These are phyloP conservation scores for Aspergillus panamensis DNA, from an alignment of 495 filamentous ascomycete species.

Conservation along the genomic window DNA sequence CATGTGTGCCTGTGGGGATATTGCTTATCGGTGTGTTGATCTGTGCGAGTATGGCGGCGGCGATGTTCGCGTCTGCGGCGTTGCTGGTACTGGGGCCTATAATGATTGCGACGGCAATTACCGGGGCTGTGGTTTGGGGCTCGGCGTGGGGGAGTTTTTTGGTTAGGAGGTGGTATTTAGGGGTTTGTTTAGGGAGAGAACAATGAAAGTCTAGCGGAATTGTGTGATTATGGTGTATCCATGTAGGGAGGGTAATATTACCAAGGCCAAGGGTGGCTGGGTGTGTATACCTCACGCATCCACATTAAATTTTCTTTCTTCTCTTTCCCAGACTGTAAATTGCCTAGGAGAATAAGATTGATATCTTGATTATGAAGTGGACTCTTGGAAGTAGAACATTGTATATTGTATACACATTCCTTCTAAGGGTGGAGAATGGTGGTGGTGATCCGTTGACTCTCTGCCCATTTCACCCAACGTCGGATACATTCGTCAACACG, in stretches of 20 bases:
- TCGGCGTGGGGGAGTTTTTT: conserved; percentile 58
- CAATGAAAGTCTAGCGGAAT: too few relatives aligned
- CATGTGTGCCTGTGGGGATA: conserved; percentile 55
- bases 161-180: conserved; percentile 46
- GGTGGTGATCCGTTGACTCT: conserved; percentile 27
- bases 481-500: conserved; percentile 80
- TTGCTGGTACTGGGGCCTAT: conserved; percentile 60
- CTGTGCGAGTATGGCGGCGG: conserved; percentile 41
- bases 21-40: conserved; percentile 57
- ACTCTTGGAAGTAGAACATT: too few relatives aligned
- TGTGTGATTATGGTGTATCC: too few relatives aligned
- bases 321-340: too few relatives aligned
- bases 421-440: background rate
- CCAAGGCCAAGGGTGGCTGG: too few relatives aligned
- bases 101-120: conserved; percentile 54
- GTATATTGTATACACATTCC: too few relatives aligned
- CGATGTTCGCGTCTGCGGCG: conserved; percentile 60
- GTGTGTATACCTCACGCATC: too few relatives aligned
- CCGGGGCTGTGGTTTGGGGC: conserved; percentile 58
- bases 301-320: too few relatives aligned
- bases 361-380: too few relatives aligned
- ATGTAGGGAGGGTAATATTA: too few relatives aligned
- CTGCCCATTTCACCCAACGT: conserved; percentile 82
- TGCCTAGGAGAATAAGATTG: too few relatives aligned
- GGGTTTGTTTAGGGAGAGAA: background rate